These are phyloP conservation scores for Ceratocystis cubensis DNA, from an alignment of 2,329 filamentous ascomycete species.

Conservation along the genomic window DNA sequence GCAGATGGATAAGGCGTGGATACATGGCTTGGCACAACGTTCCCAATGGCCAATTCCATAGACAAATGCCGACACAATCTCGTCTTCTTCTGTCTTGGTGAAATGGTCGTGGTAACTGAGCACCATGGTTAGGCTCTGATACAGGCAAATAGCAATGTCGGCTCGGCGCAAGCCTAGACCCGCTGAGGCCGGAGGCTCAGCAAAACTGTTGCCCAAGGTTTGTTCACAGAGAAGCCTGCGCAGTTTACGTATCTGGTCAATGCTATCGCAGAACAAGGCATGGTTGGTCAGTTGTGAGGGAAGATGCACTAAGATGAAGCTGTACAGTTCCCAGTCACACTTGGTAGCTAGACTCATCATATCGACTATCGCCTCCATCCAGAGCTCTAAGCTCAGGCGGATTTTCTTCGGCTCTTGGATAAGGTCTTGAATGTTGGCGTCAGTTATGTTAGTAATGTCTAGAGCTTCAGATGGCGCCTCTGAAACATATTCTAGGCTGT, in stretches of 20 bases:
- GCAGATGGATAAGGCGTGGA: conserved; percentile 87
- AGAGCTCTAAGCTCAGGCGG: conserved; percentile 49
- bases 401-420: conserved; percentile 24
- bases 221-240: conserved; percentile 70
- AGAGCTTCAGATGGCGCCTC: conserved; percentile 25
- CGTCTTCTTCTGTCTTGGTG: conserved; percentile 72
- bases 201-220: conserved; percentile 62
- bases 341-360: conserved; percentile 11
- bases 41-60: conserved; percentile 75
- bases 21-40: conserved; percentile 78
- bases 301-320: conserved; percentile 74
- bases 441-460: background rate
- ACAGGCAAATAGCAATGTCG: conserved; percentile 79
- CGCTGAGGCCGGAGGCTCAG: conserved; percentile 55
- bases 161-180: conserved; percentile 71
- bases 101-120: conserved; percentile 84
- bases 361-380: conserved; percentile 61
- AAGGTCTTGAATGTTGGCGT: background rate
- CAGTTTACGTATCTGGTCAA: conserved; percentile 62
- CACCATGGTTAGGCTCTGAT: conserved; percentile 74
- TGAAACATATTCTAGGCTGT: conserved; percentile 22
- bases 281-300: conserved; percentile 84
- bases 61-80: conserved; percentile 76
- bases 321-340: conserved; percentile 81
- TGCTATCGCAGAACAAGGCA: conserved; percentile 63